These are phyloP conservation scores for Bathelium albidoporum DNA, from an alignment of 495 filamentous ascomycete species.

Conservation along the genomic window DNA sequence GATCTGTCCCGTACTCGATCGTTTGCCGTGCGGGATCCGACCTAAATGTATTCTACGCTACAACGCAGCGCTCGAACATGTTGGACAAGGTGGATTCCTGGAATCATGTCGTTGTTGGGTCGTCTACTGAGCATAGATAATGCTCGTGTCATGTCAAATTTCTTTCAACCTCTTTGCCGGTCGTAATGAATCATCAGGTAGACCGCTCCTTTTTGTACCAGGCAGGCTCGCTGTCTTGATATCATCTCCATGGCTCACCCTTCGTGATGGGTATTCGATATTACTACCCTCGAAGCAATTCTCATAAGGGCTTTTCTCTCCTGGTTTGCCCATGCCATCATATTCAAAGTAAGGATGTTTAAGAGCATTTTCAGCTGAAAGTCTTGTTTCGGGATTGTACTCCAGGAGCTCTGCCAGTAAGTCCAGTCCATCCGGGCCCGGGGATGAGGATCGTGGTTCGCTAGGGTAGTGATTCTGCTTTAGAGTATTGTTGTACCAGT, in stretches of 20 bases:
- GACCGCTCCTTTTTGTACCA: slow-evolving; percentile 80
- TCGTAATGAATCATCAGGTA: slow-evolving; percentile 71
- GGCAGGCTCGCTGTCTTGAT: slow-evolving; percentile 78
- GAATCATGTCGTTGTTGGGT: too few species aligned
- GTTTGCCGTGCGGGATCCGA: too few species aligned
- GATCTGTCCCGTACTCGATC: too few species aligned
- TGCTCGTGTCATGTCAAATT: slow-evolving; percentile 12
- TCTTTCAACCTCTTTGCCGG: slow-evolving; percentile 59
- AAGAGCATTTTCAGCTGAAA: slow-evolving; percentile 76
- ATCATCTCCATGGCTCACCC: slow-evolving; percentile 89
- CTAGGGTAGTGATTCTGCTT: slow-evolving; percentile 48
- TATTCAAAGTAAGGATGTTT: slow-evolving; percentile 76
- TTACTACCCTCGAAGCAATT: slow-evolving; percentile 89
- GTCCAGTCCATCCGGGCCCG: slow-evolving; percentile 69
- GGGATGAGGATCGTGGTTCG: slow-evolving; percentile 28
- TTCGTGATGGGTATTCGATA: slow-evolving; percentile 76
- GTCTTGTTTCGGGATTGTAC: slow-evolving; percentile 81
- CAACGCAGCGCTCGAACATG: too few species aligned
- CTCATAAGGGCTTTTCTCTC: slow-evolving; percentile 27
- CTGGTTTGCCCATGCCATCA: slow-evolving; percentile 43
- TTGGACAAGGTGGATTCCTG: too few species aligned
- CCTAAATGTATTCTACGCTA: too few species aligned
- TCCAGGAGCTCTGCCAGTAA: slow-evolving; percentile 73
- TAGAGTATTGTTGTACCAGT: slow-evolving; percentile 55
- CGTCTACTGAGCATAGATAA: background rate